phyloP scores from a whole-genome alignment of 345 rosid genomes.

The Anastatica hierochuntica region DNA sequence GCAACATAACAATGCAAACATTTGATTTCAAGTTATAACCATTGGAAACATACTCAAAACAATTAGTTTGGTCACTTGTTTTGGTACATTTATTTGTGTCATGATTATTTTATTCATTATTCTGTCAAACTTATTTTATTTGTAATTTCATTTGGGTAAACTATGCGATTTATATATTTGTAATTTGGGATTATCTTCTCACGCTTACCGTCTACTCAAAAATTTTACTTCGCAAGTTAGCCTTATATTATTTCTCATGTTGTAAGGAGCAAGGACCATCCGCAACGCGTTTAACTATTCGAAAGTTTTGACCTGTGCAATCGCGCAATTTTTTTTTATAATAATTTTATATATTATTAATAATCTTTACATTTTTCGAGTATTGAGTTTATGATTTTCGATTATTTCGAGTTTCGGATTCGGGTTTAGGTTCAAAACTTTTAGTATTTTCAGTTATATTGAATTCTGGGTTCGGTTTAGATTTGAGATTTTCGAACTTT shows the following conservation, averaged over 20 bases:
- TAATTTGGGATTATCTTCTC: neutral
- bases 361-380: too few relatives aligned
- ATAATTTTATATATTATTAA: too few relatives aligned
- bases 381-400: too few relatives aligned
- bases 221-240: neutral
- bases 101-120: constrained; percentile 14
- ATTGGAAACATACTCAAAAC: neutral
- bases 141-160: constrained; percentile 9
- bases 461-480: too few relatives aligned
- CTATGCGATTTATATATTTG: neutral
- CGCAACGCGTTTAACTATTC: neutral
- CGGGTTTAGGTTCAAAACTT: too few relatives aligned
- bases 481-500: too few relatives aligned
- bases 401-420: too few relatives aligned
- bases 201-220: neutral
- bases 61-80: neutral
- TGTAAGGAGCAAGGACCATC: neutral
- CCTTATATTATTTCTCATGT: neutral
- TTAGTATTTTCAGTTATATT: too few relatives aligned
- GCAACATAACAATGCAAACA: constrained; percentile 15
- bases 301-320: too few relatives aligned
- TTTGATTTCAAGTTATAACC: constrained; percentile 3
- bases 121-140: neutral
- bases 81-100: constrained; percentile 15
- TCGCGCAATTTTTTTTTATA: too few relatives aligned